phyloP scores from a whole-genome alignment of 306 rosid species.

The Quercus aquifolioides region DNA sequence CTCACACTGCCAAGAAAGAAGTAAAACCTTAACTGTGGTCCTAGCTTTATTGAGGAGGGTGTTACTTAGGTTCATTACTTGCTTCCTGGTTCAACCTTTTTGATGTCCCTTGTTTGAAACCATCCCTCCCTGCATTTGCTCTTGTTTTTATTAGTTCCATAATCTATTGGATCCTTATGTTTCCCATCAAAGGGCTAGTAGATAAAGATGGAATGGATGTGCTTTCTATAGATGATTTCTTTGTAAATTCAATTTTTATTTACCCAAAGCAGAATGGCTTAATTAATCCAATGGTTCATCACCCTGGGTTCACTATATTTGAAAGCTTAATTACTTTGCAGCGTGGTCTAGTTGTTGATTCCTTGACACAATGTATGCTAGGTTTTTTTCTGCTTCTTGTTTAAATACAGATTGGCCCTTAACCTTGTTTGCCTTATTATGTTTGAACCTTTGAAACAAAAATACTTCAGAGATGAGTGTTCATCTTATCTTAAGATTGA shows the following conservation, averaged over 20 bases:
- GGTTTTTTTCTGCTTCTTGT: not conserved
- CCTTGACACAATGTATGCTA: not conserved
- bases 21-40: not conserved
- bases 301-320: not conserved
- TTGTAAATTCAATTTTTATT: not conserved
- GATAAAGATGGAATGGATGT: not conserved
- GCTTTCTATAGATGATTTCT: not conserved
- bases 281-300: not conserved
- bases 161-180: no score
- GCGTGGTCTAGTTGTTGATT: not conserved
- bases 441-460: not conserved
- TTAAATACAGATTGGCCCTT: not conserved
- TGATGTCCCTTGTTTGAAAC: not conserved
- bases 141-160: not conserved
- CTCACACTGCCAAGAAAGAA: not conserved
- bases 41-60: not conserved
- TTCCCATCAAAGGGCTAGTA: no score
- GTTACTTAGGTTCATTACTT: not conserved
- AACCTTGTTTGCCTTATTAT: not conserved
- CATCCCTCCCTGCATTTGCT: not conserved
- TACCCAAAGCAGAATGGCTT: not conserved
- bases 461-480: not conserved
- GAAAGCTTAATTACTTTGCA: not conserved
- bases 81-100: no score
- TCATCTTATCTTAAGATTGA: not conserved